Base-by-base conservation (phyloP, 768 basidiomycete species). In the Trametes punicea region DNA sequence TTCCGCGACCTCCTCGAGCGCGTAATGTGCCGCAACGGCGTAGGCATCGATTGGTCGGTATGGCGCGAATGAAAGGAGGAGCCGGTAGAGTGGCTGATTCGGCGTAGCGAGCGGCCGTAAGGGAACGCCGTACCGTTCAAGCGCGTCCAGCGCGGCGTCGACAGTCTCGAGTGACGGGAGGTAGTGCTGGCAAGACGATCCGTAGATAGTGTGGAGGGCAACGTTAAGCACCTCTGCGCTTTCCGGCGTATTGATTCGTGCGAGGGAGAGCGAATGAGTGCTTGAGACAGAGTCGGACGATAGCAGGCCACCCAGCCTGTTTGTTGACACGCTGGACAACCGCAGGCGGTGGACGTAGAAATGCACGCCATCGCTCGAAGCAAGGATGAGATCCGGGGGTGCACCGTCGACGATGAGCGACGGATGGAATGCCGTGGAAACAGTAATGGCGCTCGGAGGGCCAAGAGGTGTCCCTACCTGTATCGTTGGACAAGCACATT, bases 381-480 rank as follows among this genome's bases (percentile, higher is more conserved):
- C 70, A 38, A 90, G 72, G 60, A 85, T 74, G 36, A 83, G 60
- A 65, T 93, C 85, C 1, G 86, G 81, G 2, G 74, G 73, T 13
- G 75, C 63, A 0, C 77, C 62, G 36, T 80, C 74, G 58, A 79
- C 75, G 50, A 81, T 56, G 2, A 85, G 81, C 21, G 79, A 81
- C 2, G 90, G 88, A 64, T 79, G 84, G 71, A 92, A 93, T 0
- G 88, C 88, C 27, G 90, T 92, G 10, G 90, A 91, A 33, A 93
- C 81, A 2, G 88, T 87, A n/a, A 55, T 41, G 4, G 18, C 13
- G 6, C 31, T 16, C 13, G 54, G 53, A 23, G 20, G 34, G 6
- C 42, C 48, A 15, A 41, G 25, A 0, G 58, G 48, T 2, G 53
- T 55, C 6, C 40, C 48, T 7, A 51, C 53, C 53, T 55, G 20